Evolutionary conservation across 2,329 filamentous ascomycete genomes (phyloP).

Genomic region (Fusarium nematophilum): DNA sequence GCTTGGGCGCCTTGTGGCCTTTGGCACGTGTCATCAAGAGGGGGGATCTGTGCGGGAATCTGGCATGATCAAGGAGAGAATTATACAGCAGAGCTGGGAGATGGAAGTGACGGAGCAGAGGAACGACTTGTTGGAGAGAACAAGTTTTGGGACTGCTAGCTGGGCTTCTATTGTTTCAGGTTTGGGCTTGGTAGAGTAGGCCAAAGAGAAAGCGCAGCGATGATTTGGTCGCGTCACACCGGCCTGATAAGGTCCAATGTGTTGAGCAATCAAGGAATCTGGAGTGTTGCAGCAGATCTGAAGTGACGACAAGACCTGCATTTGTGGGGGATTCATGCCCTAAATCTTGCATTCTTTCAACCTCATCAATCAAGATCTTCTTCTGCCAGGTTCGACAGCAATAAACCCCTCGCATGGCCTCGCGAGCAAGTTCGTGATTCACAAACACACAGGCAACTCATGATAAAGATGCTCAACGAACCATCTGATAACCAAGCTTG

Average conservation of each 20-base stretch:
- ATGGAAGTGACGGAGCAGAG: not conserved
- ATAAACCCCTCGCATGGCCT: not conserved
- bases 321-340: no score
- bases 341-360: not conserved
- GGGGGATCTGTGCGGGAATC: not conserved
- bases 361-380: not conserved
- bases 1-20: slow-evolving; percentile 15
- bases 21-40: slow-evolving; percentile 30
- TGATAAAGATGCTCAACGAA: no score
- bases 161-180: slow-evolving; percentile 18
- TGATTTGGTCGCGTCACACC: slow-evolving; percentile 37
- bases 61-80: not conserved
- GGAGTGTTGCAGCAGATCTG: slow-evolving; percentile 11
- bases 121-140: not conserved
- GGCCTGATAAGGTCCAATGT: slow-evolving; percentile 33
- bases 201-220: slow-evolving; percentile 18
- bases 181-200: slow-evolving; percentile 3
- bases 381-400: not conserved
- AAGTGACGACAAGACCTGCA: slow-evolving; percentile 33
- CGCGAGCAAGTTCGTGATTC: not conserved
- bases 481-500: slow-evolving; percentile 6
- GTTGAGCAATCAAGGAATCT: slow-evolving; percentile 22
- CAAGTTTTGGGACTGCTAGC: slow-evolving; percentile 24
- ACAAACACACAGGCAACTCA: no score
- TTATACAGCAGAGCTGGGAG: no score